phyloP scores from a whole-genome alignment of 2,329 filamentous ascomycete species.

The Sphaerulina musiva region DNA sequence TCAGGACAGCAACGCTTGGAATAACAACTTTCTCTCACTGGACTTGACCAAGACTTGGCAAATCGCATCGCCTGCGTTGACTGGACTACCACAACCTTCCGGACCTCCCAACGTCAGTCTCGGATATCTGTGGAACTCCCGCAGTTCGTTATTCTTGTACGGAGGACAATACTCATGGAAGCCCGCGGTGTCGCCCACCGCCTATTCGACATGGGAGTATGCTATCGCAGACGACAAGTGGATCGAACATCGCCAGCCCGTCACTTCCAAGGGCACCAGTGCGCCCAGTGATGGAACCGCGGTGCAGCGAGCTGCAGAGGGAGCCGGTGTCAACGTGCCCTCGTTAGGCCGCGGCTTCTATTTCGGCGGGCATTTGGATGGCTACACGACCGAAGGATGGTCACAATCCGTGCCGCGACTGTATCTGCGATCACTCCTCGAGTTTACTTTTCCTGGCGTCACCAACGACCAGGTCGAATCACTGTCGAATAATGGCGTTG shows the following conservation, averaged over 20 bases:
- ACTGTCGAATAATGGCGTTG: constrained; percentile 49
- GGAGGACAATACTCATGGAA: constrained; percentile 66
- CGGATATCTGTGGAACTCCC: constrained; percentile 71
- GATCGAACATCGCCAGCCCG: constrained; percentile 56
- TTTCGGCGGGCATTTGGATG: constrained; percentile 70
- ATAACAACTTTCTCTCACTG: constrained; percentile 66
- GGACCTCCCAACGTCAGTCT: constrained; percentile 66
- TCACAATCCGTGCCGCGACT: constrained; percentile 56
- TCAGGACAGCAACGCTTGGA: constrained; percentile 63
- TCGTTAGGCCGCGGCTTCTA: constrained; percentile 67
- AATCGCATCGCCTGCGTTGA: constrained; percentile 56
- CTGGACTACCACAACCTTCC: constrained; percentile 56
- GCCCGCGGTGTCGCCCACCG: constrained; percentile 50
- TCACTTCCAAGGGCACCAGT: constrained; percentile 58
- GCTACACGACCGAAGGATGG: constrained; percentile 59
- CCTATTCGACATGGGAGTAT: constrained; percentile 65
- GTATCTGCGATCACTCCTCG: constrained; percentile 67
- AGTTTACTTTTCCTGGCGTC: constrained; percentile 68
- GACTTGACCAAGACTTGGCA: constrained; percentile 69
- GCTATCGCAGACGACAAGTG: constrained; percentile 53
- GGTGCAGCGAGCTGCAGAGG: constrained; percentile 66
- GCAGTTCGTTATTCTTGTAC: constrained; percentile 63
- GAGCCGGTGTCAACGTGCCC: constrained; percentile 63
- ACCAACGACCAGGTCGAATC: constrained; percentile 56
- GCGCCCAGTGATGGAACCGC: constrained; percentile 51